Percentiles rank a stretch among this genome's conserved stretches.
phyloP scores from a whole-genome alignment of 495 filamentous ascomycete genomes.

The Penicillium pulvis region DNA sequence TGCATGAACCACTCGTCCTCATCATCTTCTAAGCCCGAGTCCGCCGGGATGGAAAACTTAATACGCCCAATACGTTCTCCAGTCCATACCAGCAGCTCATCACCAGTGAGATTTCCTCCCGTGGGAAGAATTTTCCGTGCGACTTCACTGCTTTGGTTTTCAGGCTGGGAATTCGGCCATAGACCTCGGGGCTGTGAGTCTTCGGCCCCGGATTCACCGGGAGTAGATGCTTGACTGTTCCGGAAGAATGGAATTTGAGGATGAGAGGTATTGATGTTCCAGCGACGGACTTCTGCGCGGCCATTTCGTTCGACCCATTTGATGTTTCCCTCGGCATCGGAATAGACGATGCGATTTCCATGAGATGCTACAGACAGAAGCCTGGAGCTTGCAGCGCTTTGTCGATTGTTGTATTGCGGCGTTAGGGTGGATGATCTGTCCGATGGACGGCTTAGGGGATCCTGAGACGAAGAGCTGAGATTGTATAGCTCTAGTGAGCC shows the following conservation, averaged over 20 bases:
- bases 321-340: slow-evolving; percentile 79
- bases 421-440: slow-evolving; percentile 38
- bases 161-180: slow-evolving; percentile 27
- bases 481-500: slow-evolving; percentile 89
- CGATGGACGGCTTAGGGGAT: slow-evolving; percentile 25
- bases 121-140: slow-evolving; percentile 72
- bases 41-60: slow-evolving; percentile 55
- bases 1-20: slow-evolving; percentile 45
- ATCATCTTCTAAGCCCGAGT: slow-evolving; percentile 41
- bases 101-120: slow-evolving; percentile 46
- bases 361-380: slow-evolving; percentile 83
- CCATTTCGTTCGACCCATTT: slow-evolving; percentile 94
- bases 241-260: slow-evolving; percentile 21
- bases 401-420: slow-evolving; percentile 68
- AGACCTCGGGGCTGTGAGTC: slow-evolving; percentile 26
- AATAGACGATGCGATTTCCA: slow-evolving; percentile 80
- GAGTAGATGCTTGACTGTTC: neutral
- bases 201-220: slow-evolving; percentile 1
- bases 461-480: slow-evolving; percentile 41
- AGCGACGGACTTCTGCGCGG: slow-evolving; percentile 73
- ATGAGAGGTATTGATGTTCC: slow-evolving; percentile 60
- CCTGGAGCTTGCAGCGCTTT: slow-evolving; percentile 78
- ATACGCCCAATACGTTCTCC: slow-evolving; percentile 77
- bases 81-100: slow-evolving; percentile 78
- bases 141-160: slow-evolving; percentile 46